Evolutionary conservation across 768 basidiomycete species (phyloP), one percentile per base, ranked within the genome.

Genomic region (Pleurotus sapidus): DNA sequence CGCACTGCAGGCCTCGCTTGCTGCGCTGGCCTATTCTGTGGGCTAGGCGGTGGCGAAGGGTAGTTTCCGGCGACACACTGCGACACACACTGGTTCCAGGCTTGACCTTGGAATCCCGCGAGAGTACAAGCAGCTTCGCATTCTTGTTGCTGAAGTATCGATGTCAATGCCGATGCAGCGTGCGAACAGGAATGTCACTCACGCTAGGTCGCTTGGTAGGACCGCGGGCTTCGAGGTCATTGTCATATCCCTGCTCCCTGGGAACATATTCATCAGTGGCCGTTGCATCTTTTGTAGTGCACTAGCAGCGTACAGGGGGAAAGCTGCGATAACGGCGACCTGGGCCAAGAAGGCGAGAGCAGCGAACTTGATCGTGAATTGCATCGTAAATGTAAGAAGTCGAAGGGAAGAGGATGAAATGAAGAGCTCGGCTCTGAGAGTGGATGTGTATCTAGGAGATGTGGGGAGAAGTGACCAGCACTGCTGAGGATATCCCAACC

Each of bases 401-500:
- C 11, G 17, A 15, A 30, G 8, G 15, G 12, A 3, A 50, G 49
- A 34, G 12, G 18, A 8, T n/a, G 1, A 4, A 5, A 6, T 18
- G 38, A 27, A 40, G 39, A 54, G 39, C 37, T 25, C 51, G 39
- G 51, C 51, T 54, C 39, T 54, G 39, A 39, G 30, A n/a, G 49
- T 15, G 8, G 34, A 34, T 34, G 30, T 9, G 9, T 34, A 34
- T 34, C 30, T 14, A 27, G 15, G 20, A 37, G 49, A 34, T 6
- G 24, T 42, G 34, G n/a, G 34, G 51, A 54, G 51, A 54, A 54
- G 51, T 54, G 51, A 54, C 51, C 51, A 40, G 51, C 51, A 54
- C 51, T 54, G 37, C 51, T 42, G 51, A 54, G n/a, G 51, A 51
- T 42, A 54, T 11, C 3, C 23, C 5, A 5, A 11, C 38, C n/a